These are phyloP conservation scores for Phialemonium atrogriseum DNA, from an alignment of 2,329 filamentous ascomycete species.

Conservation along the genomic window DNA sequence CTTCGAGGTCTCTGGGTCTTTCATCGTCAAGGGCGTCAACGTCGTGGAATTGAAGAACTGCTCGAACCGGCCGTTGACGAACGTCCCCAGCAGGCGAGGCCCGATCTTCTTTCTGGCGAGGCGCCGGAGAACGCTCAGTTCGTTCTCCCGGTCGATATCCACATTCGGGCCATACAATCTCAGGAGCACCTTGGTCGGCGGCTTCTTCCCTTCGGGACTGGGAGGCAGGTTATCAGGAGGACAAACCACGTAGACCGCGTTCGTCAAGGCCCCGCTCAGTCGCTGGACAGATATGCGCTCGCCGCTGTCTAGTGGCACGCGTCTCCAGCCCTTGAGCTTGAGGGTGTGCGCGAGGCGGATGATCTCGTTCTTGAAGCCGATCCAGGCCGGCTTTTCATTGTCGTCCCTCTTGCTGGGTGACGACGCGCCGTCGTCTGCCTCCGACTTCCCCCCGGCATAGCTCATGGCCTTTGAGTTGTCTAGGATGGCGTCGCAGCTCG, in stretches of 20 bases:
- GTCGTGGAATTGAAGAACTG: slow-evolving; percentile 84
- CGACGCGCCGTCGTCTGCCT: slow-evolving; percentile 28
- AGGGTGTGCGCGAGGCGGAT: slow-evolving; percentile 83
- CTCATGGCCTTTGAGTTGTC: slow-evolving; percentile 87
- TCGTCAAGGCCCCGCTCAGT: slow-evolving; percentile 86
- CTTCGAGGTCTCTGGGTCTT: slow-evolving; percentile 72
- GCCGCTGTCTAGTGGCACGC: slow-evolving; percentile 64
- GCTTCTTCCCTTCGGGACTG: slow-evolving; percentile 30
- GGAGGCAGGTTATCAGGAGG: slow-evolving; percentile 58
- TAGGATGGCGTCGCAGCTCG: slow-evolving; percentile 72
- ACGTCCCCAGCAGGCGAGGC: slow-evolving; percentile 82
- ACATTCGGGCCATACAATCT: slow-evolving; percentile 93
- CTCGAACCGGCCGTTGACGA: slow-evolving; percentile 91
- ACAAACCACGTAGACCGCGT: slow-evolving; percentile 90
- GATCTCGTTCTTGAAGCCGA: slow-evolving; percentile 86
- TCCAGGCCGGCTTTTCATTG: slow-evolving; percentile 71
- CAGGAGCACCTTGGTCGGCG: slow-evolving; percentile 65
- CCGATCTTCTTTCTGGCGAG: slow-evolving; percentile 90
- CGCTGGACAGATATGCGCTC: slow-evolving; percentile 63
- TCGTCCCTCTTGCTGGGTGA: slow-evolving; percentile 35
- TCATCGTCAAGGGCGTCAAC: slow-evolving; percentile 67
- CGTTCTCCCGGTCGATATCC: slow-evolving; percentile 88
- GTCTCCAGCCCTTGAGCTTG: slow-evolving; percentile 83
- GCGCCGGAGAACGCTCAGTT: slow-evolving; percentile 76
- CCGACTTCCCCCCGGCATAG: slow-evolving; percentile 52